A percentile compares a stretch with the other conserved stretches of the same genome.
Conservation (phyloP, 805 yeast species). For the Geotrichum ghanense region DNA sequence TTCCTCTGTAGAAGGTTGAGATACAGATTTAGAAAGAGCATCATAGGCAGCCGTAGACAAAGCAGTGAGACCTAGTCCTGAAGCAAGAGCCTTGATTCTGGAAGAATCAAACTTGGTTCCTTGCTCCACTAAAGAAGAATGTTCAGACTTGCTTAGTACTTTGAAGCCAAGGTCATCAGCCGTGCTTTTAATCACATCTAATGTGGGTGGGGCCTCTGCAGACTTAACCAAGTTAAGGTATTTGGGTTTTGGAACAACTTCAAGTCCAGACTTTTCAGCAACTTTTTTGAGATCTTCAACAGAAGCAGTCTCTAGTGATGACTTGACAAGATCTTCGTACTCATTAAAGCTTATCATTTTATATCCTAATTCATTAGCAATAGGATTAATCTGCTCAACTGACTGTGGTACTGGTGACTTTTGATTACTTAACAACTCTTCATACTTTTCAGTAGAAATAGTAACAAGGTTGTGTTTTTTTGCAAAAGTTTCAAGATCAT, state of each 20-base stretch:
- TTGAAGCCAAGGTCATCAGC: not conserved
- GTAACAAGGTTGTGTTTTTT: constrained; percentile 16
- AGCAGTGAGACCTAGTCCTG: not conserved
- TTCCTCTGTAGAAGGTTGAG: not conserved
- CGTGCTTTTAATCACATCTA: not conserved
- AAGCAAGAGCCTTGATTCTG: not conserved
- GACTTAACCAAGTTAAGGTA: constrained; percentile 10
- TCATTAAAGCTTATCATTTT: not conserved
- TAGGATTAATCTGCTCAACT: constrained; percentile 3
- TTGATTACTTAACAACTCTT: constrained; percentile 7
- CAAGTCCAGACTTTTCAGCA: constrained; percentile 17
- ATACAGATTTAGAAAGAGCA: constrained; percentile 1
- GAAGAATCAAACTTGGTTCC: not conserved
- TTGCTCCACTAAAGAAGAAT: not conserved
- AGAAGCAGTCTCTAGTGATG: not conserved
- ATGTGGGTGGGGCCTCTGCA: constrained; percentile 4
- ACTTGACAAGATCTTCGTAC: not conserved
- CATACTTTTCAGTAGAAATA: constrained; percentile 15
- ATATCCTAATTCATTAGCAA: constrained; percentile 8
- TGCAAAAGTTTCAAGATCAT: constrained; percentile 16
- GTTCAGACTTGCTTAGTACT: not conserved
- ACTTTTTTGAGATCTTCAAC: constrained; percentile 9
- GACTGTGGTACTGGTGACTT: constrained; percentile 4
- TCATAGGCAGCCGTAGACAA: constrained; percentile 5
- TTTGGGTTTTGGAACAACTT: constrained; percentile 14